phyloP scores from a whole-genome alignment of 2,329 filamentous ascomycete species.

The Penicillium concentricum region DNA sequence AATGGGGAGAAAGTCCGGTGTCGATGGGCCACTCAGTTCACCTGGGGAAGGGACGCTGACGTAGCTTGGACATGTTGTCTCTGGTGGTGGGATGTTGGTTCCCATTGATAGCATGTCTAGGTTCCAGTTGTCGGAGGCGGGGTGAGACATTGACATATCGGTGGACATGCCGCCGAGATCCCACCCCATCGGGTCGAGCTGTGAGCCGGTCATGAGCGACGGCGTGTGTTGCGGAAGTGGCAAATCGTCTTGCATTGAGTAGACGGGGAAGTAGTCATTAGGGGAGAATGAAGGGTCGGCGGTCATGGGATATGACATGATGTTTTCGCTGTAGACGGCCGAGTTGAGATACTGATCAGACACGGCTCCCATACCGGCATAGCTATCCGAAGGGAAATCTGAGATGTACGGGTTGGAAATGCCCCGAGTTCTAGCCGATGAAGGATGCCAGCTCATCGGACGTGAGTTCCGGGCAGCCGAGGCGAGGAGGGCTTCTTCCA shows the following conservation, averaged over 20 bases:
- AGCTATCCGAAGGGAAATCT: constrained; percentile 19
- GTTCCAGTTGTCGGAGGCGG: constrained; percentile 31
- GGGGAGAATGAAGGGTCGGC: constrained; percentile 22
- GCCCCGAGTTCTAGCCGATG: constrained; percentile 45
- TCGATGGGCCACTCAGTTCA: constrained; percentile 36
- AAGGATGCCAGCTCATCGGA: constrained; percentile 75
- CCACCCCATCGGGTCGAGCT: constrained; percentile 30
- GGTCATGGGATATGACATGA: constrained; percentile 25
- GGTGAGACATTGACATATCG: constrained; percentile 22
- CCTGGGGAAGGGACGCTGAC: constrained; percentile 38
- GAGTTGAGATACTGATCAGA: constrained; percentile 20
- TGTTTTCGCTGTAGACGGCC: constrained; percentile 17
- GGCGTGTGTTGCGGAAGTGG: constrained; percentile 24
- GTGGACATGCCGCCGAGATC: constrained; percentile 16
- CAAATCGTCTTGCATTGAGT: constrained; percentile 22
- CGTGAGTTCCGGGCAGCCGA: constrained; percentile 47
- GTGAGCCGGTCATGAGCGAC: constrained; percentile 25
- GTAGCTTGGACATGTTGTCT: constrained; percentile 31
- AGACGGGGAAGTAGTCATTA: constrained; percentile 21
- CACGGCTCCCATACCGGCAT: constrained; percentile 18
- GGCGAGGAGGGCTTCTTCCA: constrained; percentile 46
- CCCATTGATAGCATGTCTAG: constrained; percentile 36
- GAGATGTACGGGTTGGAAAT: constrained; percentile 25
- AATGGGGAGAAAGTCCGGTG: constrained; percentile 40
- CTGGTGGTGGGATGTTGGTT: constrained; percentile 32